These are phyloP conservation scores for Fusarium nanum DNA, from an alignment of 2,329 filamentous ascomycete species.

Conservation along the genomic window DNA sequence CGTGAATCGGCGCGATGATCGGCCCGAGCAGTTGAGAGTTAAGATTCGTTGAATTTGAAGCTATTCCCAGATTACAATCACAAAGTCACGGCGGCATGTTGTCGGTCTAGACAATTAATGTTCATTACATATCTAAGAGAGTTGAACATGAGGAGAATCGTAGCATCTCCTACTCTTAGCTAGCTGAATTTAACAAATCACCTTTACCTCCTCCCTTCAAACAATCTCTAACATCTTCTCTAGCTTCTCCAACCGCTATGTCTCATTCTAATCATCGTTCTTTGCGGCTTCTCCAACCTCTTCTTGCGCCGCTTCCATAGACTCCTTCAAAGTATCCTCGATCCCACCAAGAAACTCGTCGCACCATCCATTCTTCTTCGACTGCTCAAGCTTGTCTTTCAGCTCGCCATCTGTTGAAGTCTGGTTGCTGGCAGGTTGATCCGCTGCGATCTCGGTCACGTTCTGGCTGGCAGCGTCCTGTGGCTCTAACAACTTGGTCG, in stretches of 20 bases:
- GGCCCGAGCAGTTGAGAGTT: background rate
- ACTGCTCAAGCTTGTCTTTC: conserved; percentile 3
- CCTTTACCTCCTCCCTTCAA: background rate
- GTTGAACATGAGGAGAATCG: background rate
- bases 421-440: background rate
- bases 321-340: background rate
- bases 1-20: conserved; percentile 19
- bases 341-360: conserved; percentile 11
- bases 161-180: background rate
- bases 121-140: background rate
- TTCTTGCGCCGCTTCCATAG: background rate
- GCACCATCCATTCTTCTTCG: conserved; percentile 28
- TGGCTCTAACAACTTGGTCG: background rate
- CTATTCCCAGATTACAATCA: conserved; percentile 24
- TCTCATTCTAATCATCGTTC: background rate
- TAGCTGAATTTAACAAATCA: background rate
- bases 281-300: background rate
- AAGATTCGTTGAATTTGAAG: conserved; percentile 1
- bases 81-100: background rate
- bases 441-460: background rate
- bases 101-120: background rate
- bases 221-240: background rate
- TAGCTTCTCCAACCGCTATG: background rate
- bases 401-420: background rate
- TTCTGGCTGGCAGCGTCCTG: no score